These are phyloP conservation scores for Chenopodium album DNA, from an alignment of 148 eudicot species.

Conservation along the genomic window DNA sequence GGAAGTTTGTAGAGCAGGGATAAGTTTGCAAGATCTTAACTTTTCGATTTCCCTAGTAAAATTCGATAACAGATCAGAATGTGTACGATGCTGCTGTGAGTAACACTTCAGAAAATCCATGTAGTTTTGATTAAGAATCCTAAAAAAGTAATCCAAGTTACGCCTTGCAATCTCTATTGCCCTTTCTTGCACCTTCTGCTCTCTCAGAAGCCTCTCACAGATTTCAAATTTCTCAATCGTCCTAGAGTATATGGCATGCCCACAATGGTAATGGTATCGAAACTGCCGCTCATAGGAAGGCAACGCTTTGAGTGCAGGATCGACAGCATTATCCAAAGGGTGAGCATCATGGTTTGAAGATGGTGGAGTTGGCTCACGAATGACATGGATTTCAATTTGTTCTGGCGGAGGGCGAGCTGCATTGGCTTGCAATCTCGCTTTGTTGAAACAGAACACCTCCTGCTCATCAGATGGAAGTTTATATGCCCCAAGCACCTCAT, in stretches of 20 bases:
- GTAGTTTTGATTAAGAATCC: conserved; percentile 71
- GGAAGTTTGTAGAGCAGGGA: conserved; percentile 62
- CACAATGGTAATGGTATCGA: conserved; percentile 81
- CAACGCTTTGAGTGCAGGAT: conserved; percentile 91
- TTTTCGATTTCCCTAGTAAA: conserved; percentile 74
- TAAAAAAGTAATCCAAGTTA: conserved; percentile 72
- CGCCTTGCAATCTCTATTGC: conserved; percentile 92
- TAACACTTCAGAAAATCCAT: conserved; percentile 70
- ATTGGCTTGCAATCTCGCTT: conserved; percentile 73
- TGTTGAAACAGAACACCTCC: conserved; percentile 78
- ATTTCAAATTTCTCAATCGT: conserved; percentile 44
- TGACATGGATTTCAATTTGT: conserved; percentile 47
- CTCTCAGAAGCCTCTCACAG: conserved; percentile 64
- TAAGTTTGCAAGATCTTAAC: conserved; percentile 66
- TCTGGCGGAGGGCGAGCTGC: conserved; percentile 68
- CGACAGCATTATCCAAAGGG: conserved; percentile 81
- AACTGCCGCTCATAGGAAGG: conserved; percentile 93
- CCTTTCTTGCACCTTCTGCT: conserved; percentile 90
- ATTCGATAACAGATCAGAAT: conserved; percentile 62
- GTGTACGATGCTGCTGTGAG: conserved; percentile 63
- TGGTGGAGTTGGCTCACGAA: conserved; percentile 53
- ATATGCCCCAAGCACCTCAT: conserved; percentile 61
- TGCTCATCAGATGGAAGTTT: conserved; percentile 73
- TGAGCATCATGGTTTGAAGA: conserved; percentile 56
- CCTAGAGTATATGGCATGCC: conserved; percentile 63